phyloP scores from a whole-genome alignment of 371 early-diverging fungal genomes.

The Batkoa obscura region DNA sequence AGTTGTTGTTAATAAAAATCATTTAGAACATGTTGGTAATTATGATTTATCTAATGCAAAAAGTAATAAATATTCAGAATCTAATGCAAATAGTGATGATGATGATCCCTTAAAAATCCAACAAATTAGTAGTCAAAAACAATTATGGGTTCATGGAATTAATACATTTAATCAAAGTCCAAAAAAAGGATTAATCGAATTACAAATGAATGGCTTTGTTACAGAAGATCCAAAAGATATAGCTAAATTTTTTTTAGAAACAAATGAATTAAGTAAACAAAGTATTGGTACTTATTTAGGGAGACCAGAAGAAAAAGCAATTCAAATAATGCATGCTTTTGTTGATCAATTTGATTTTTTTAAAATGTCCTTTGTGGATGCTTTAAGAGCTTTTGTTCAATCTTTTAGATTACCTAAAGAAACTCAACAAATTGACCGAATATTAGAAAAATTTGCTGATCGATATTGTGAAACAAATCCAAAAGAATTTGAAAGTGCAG shows the following conservation, averaged over 20 bases:
- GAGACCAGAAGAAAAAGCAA: slow-evolving; percentile 63
- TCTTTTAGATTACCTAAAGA: slow-evolving; percentile 92
- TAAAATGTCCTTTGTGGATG: slow-evolving; percentile 54
- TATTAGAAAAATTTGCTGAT: slow-evolving; percentile 93
- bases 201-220: slow-evolving; percentile 45
- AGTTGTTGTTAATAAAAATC: slow-evolving; percentile 4
- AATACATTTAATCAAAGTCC: neutral
- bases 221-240: slow-evolving; percentile 31
- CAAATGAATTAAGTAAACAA: slow-evolving; percentile 66
- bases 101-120: neutral
- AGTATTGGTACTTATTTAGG: slow-evolving; percentile 90
- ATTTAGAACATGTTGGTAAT: neutral
- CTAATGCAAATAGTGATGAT: neutral
- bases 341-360: slow-evolving; percentile 78
- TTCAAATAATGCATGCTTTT: slow-evolving; percentile 87
- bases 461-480: slow-evolving; percentile 72
- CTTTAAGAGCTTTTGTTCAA: slow-evolving; percentile 76
- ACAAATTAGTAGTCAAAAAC: neutral
- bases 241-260: slow-evolving; percentile 51
- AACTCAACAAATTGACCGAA: slow-evolving; percentile 95
- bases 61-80: neutral
- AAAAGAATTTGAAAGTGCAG: slow-evolving; percentile 44
- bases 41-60: neutral
- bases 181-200: slow-evolving; percentile 25
- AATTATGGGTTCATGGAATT: neutral